A percentile compares a stretch with the other conserved stretches of the same genome.
Evolutionary conservation across 2,329 filamentous ascomycete species (phyloP).

Genomic region (Fusarium pilosicola): DNA sequence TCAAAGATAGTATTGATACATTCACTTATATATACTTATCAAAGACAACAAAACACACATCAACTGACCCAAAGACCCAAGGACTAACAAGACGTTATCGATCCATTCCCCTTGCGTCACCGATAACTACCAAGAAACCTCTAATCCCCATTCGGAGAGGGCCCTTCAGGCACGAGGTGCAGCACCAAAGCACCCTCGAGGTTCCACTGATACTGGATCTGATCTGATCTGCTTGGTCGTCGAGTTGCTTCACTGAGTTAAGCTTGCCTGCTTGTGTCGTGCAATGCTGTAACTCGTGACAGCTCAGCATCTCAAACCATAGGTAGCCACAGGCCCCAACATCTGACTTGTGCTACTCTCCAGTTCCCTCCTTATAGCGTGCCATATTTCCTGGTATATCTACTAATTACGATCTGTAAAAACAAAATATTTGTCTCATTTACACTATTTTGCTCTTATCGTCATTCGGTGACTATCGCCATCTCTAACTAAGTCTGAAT

Average conservation of each 20-base stretch:
- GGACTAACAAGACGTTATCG: conserved; percentile 19
- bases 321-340: not conserved
- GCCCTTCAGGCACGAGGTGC: conserved; percentile 19
- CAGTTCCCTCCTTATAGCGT: not conserved
- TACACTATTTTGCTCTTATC: conserved; percentile 1
- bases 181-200: not conserved
- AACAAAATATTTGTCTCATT: not conserved
- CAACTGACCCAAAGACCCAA: conserved; percentile 25
- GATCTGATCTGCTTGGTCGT: conserved; percentile 4
- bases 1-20: not conserved
- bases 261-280: conserved; percentile 9
- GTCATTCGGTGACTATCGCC: not conserved
- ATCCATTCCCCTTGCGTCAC: conserved; percentile 32
- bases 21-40: not conserved
- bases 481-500: conserved; percentile 4
- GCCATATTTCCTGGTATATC: not conserved
- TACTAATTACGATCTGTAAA: not conserved
- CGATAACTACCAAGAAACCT: conserved; percentile 10
- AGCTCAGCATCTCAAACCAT: conserved; percentile 10
- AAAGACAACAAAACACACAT: conserved; percentile 6
- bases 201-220: conserved; percentile 21
- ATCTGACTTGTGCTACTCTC: conserved; percentile 15
- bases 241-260: conserved; percentile 16
- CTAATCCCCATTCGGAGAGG: conserved; percentile 33
- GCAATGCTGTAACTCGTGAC: conserved; percentile 30